These are phyloP conservation scores for Trypanosoma vivax DNA, from an alignment of 208 protist genomes.

Conservation along the genomic window DNA sequence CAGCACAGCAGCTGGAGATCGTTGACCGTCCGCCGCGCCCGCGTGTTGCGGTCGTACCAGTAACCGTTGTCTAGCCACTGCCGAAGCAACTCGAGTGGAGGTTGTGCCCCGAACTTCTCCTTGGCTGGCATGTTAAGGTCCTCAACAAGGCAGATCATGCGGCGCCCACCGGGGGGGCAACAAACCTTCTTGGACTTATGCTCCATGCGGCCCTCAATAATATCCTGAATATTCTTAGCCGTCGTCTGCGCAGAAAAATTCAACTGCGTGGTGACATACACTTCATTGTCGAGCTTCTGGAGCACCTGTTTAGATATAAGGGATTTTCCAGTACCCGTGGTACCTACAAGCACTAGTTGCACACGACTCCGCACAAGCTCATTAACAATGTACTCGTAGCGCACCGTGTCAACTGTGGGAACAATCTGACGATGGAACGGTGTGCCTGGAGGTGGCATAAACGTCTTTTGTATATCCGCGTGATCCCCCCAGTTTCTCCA, in stretches of 20 bases:
- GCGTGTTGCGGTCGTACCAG: constrained; percentile 96
- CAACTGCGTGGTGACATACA: constrained; percentile 86
- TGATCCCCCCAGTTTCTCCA: constrained; percentile 95
- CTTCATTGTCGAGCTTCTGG: constrained; percentile 59
- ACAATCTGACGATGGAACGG: constrained; percentile 96
- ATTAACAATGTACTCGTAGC: constrained; percentile 93
- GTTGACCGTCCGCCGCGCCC: constrained; percentile 89
- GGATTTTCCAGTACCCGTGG: constrained; percentile 96
- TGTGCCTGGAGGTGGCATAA: constrained; percentile 67
- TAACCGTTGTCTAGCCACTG: constrained; percentile 97
- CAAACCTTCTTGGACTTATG: constrained; percentile 96
- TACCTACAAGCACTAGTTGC: constrained; percentile 93
- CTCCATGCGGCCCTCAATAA: constrained; percentile 95
- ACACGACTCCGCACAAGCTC: constrained; percentile 80
- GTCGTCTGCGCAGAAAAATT: constrained; percentile 96
- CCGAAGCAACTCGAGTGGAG: constrained; percentile 95
- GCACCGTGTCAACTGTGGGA: constrained; percentile 96
- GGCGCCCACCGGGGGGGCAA: constrained; percentile 88
- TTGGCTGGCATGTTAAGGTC: constrained; percentile 98
- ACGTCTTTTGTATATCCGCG: constrained; percentile 77
- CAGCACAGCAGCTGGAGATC: constrained; percentile 96
- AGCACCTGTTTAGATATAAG: constrained; percentile 88
- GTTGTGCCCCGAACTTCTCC: constrained; percentile 96
- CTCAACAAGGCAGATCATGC: constrained; percentile 96
- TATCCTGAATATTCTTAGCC: constrained; percentile 91